phyloP scores from a whole-genome alignment of 75 land plant species.

The Picea glauca region DNA sequence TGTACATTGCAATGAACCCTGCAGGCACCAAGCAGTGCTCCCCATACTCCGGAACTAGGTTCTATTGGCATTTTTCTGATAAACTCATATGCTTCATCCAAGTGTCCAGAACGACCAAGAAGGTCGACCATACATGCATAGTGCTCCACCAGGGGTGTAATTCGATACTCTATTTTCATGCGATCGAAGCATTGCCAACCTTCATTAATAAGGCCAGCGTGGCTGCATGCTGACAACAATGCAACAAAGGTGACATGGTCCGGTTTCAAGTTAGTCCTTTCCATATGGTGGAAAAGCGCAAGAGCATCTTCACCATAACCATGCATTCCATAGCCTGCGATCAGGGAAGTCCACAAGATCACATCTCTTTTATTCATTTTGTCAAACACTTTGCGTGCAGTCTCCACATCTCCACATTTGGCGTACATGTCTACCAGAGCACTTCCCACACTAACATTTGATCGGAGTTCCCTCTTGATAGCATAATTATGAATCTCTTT shows the following conservation, averaged over 20 bases:
- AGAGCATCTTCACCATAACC: neutral
- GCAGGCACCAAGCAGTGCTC: neutral
- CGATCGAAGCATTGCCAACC: neutral
- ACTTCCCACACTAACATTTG: neutral
- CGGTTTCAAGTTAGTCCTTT: neutral
- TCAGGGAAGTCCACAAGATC: neutral
- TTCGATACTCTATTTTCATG: neutral
- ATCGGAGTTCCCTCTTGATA: neutral
- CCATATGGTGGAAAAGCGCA: neutral
- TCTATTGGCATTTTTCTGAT: neutral
- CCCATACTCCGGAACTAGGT: neutral
- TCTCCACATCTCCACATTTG: neutral
- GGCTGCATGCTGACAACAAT: neutral
- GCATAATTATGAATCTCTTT: neutral
- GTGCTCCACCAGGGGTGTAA: neutral
- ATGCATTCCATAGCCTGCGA: neutral
- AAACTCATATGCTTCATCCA: neutral
- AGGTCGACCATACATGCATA: neutral
- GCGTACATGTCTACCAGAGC: neutral
- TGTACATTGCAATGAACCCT: neutral
- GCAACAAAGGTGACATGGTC: slow-evolving; percentile 4
- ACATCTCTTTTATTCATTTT: neutral
- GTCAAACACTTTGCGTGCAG: neutral
- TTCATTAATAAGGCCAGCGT: neutral
- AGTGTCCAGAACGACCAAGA: neutral